Evolutionary conservation across 1,284 basidiomycete species (phyloP).

Genomic region (Clitocybe nebularis): DNA sequence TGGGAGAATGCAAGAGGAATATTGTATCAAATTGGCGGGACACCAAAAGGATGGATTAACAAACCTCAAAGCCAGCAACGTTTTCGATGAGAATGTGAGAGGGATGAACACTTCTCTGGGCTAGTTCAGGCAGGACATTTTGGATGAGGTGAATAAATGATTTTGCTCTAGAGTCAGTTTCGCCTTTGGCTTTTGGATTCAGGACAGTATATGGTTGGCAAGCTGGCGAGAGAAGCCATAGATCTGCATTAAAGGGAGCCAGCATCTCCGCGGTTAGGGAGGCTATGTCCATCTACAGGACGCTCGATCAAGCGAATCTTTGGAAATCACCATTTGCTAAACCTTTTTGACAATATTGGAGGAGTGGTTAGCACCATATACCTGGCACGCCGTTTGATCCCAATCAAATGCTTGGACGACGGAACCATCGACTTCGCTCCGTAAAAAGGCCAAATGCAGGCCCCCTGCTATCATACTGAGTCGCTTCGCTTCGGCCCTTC

Average conservation of each 20-base stretch:
- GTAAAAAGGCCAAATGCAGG: constrained; percentile 60
- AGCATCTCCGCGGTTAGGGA: constrained; percentile 46
- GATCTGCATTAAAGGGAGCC: constrained; percentile 40
- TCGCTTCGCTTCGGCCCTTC: constrained; percentile 2
- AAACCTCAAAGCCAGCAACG: constrained; percentile 76
- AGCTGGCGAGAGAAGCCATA: constrained; percentile 75
- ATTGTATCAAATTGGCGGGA: neutral
- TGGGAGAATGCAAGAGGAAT: neutral
- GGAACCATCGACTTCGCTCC: constrained; percentile 40
- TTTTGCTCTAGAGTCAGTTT: constrained; percentile 65
- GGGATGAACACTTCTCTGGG: constrained; percentile 40
- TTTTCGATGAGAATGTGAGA: constrained; percentile 67
- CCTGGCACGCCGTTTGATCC: constrained; percentile 68
- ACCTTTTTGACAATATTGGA: constrained; percentile 47
- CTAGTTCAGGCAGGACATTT: constrained; percentile 60
- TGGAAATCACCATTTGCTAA: constrained; percentile 11
- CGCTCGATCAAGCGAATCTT: constrained; percentile 9
- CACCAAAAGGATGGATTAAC: constrained; percentile 15
- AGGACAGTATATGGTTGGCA: constrained; percentile 80
- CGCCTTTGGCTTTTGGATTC: constrained; percentile 66
- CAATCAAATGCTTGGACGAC: constrained; percentile 71
- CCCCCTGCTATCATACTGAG: constrained; percentile 45
- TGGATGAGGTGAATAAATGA: constrained; percentile 70
- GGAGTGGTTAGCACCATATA: constrained; percentile 59
- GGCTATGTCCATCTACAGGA: constrained; percentile 56